Conservation (phyloP, 495 filamentous ascomycete species). For the Aspergillus sclerotioniger region DNA sequence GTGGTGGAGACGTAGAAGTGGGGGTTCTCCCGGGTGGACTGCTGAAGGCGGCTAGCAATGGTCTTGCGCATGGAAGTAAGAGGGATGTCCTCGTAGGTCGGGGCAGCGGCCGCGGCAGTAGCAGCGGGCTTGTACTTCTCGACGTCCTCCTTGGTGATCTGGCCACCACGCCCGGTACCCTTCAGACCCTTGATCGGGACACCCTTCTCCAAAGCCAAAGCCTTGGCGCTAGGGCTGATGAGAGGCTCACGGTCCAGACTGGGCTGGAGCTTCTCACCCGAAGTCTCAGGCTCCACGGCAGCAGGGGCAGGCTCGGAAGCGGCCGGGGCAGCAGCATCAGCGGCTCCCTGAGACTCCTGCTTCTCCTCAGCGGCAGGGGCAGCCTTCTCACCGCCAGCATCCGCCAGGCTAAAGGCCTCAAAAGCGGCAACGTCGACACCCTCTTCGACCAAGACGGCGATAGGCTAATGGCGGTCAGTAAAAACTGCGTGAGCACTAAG, state of each 20-base stretch:
- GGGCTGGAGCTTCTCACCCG: slow-evolving; percentile 75
- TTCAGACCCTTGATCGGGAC: slow-evolving; percentile 76
- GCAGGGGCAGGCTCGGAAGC: slow-evolving; percentile 56
- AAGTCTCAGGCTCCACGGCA: slow-evolving; percentile 69
- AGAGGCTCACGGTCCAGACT: slow-evolving; percentile 75
- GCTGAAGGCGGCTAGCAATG: slow-evolving; percentile 85
- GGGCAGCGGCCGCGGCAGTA: slow-evolving; percentile 52
- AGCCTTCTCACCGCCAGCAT: slow-evolving; percentile 84
- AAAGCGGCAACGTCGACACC: slow-evolving; percentile 82
- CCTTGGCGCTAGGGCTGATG: slow-evolving; percentile 72
- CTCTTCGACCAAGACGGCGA: slow-evolving; percentile 92
- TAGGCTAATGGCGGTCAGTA: slow-evolving; percentile 62
- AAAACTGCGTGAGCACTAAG: neutral
- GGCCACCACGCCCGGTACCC: slow-evolving; percentile 81
- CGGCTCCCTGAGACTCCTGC: slow-evolving; percentile 55
- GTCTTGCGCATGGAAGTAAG: slow-evolving; percentile 95
- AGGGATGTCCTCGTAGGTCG: slow-evolving; percentile 80
- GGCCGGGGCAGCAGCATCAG: slow-evolving; percentile 54
- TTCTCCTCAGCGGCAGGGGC: slow-evolving; percentile 58
- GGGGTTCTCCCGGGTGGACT: slow-evolving; percentile 88
- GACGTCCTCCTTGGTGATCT: slow-evolving; percentile 87
- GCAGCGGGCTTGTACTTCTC: slow-evolving; percentile 71
- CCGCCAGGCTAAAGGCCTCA: slow-evolving; percentile 79
- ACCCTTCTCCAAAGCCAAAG: slow-evolving; percentile 81
- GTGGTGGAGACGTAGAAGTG: slow-evolving; percentile 94